Base-by-base conservation (phyloP, 768 basidiomycete genomes). In the Auriscalpium orientale region DNA sequence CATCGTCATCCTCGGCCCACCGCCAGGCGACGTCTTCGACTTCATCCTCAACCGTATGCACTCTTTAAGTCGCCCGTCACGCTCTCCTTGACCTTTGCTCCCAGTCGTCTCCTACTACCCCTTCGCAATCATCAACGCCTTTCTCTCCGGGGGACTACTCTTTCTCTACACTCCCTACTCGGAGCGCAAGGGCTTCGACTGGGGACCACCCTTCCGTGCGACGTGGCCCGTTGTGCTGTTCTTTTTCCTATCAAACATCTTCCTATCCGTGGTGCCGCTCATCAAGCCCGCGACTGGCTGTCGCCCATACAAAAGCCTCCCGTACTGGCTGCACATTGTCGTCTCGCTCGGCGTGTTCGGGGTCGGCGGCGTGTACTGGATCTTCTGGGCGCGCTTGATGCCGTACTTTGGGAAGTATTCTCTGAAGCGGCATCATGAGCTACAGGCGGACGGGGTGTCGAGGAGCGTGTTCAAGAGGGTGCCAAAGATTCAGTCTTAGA, bases 21-120 rank as follows among this genome's bases (percentile, higher is more conserved):
- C 88, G 0, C 77, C 85, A 0, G 87, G 89, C 3, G 88, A 90
- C 60, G 85, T 85, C 0, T 91, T 87, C 63, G 73, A 82, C 34
- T 88, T 91, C 68, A 75, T 83, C 62, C 74, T 87, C 55, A 85
- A 80, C 63, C 65, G 87, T 85, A 51, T 58, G 84, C 67, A 20
- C 12, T n/a, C 47, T 11, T 13, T 36, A 12, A 20, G 20, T 15
- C 47, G 87, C 85, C 61, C 81, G 80, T 4, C 58, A 75, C 16
- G 71, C 80, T 1, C 63, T 85, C 20, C 76, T 87, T 62, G 85
- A 87, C 67, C n/a, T n/a, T n/a, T 81, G 10, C 52, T 15, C 33
- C 36, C 21, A 54, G 53, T 54, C 9, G 53, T 54, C 18, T 54
- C 53, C 12, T 54, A n/a, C n/a, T n/a, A 54, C 53, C 53, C 81